Percentiles rank a stretch among this genome's conserved stretches.
Conservation (phyloP, 345 rosid genomes). For the Ceriops tagal region DNA sequence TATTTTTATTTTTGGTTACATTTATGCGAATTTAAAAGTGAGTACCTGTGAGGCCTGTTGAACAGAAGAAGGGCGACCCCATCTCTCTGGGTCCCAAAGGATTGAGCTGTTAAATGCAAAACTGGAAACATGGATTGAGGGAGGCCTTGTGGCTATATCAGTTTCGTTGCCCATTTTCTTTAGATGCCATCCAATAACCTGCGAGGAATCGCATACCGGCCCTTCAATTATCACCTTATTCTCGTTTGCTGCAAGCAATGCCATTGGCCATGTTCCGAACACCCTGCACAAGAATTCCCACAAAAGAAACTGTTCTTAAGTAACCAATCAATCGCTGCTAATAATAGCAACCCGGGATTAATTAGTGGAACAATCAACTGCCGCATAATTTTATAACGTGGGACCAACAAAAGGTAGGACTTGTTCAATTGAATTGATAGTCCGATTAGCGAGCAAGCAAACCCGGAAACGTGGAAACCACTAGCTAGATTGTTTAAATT, state of each 20-base stretch:
- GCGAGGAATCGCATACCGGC: slow-evolving; percentile 74
- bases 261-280: slow-evolving; percentile 91
- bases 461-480: no score
- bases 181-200: slow-evolving; percentile 85
- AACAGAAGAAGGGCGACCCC: slow-evolving; percentile 57
- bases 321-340: neutral
- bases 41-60: slow-evolving; percentile 28
- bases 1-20: no score
- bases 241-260: slow-evolving; percentile 57
- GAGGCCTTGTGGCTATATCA: slow-evolving; percentile 25
- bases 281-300: slow-evolving; percentile 40
- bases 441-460: no score
- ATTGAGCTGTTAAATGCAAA: slow-evolving; percentile 69
- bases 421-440: no score
- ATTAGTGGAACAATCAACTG: no score
- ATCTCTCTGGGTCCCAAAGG: slow-evolving; percentile 88
- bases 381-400: no score
- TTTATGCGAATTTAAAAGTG: neutral
- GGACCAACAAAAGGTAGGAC: no score
- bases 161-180: slow-evolving; percentile 52
- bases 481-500: no score
- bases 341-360: no score
- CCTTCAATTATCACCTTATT: slow-evolving; percentile 70
- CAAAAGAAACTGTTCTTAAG: neutral
- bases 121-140: slow-evolving; percentile 34